Conservation (phyloP, 2,329 filamentous ascomycete species). For the Venturia asperata region DNA sequence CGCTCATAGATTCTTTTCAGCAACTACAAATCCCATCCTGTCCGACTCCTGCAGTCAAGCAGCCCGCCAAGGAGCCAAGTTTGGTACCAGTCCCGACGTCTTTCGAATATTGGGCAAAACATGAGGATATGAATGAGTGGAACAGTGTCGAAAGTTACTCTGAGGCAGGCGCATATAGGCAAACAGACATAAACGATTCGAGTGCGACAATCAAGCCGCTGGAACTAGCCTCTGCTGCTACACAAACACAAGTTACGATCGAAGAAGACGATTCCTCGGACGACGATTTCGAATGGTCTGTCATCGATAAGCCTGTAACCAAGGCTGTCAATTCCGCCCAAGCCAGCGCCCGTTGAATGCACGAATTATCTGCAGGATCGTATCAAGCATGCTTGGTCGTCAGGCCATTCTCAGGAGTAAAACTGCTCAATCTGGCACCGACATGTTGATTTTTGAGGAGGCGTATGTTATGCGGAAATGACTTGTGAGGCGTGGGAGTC, state of each 20-base stretch:
- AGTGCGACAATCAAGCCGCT: constrained; percentile 2
- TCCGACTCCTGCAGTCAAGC: neutral
- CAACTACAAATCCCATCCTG: neutral
- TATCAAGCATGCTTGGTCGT: neutral
- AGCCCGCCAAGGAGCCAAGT: neutral
- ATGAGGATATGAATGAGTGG: neutral
- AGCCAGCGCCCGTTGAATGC: neutral
- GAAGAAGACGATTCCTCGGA: neutral
- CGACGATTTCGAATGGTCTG: constrained; percentile 6
- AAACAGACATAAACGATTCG: neutral
- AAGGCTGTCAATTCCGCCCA: neutral
- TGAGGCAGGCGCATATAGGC: neutral
- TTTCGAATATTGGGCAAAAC: neutral
- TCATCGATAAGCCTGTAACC: neutral
- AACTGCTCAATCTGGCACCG: too few relatives aligned
- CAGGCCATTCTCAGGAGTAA: neutral
- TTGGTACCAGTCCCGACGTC: neutral
- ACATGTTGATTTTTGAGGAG: too few relatives aligned
- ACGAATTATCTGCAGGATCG: neutral
- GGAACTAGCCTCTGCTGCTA: neutral
- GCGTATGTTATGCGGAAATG: too few relatives aligned
- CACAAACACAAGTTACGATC: neutral
- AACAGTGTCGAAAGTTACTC: neutral
- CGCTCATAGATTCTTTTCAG: neutral
- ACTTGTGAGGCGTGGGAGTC: neutral